Conservation (phyloP, 805 yeast genomes). For the Nakazawaea ishiwadae region DNA sequence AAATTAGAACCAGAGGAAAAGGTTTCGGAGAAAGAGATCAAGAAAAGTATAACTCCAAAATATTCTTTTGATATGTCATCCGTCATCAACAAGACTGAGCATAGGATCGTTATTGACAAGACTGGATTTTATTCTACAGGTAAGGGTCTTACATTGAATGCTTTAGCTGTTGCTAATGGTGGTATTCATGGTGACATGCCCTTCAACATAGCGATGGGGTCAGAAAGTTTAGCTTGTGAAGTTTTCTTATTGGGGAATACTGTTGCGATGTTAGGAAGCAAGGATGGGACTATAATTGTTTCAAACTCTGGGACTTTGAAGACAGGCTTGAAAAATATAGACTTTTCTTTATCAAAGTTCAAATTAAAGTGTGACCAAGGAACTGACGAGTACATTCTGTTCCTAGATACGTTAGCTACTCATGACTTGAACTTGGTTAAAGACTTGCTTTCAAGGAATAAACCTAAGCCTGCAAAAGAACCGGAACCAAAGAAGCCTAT, state of each 20-base stretch:
- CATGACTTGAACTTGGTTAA: constrained; percentile 20
- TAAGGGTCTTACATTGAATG: constrained; percentile 9
- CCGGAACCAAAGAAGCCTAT: not conserved
- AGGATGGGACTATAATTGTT: constrained; percentile 8
- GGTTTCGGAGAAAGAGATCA: too few relatives aligned
- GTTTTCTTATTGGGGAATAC: constrained; percentile 11
- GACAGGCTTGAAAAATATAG: constrained; percentile 19
- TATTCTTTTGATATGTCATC: constrained; percentile 17
- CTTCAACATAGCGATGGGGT: constrained; percentile 17
- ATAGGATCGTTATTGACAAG: constrained; percentile 20
- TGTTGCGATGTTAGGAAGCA: constrained; percentile 5
- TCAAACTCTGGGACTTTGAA: constrained; percentile 16
- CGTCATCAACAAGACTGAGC: constrained; percentile 17
- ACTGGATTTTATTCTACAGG: constrained; percentile 18
- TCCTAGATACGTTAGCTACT: constrained; percentile 18
- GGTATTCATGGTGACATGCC: constrained; percentile 16
- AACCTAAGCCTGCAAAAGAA: not conserved
- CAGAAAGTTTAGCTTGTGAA: constrained; percentile 10
- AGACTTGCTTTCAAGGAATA: not conserved
- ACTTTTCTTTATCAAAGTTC: constrained; percentile 14
- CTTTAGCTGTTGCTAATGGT: constrained; percentile 16
- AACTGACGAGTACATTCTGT: constrained; percentile 16
- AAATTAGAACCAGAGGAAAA: too few relatives aligned
- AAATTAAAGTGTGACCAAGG: constrained; percentile 18
- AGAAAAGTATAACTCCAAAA: too few relatives aligned